These are phyloP conservation scores for Boletus reticuloceps DNA, from an alignment of 768 basidiomycete genomes.

Conservation along the genomic window DNA sequence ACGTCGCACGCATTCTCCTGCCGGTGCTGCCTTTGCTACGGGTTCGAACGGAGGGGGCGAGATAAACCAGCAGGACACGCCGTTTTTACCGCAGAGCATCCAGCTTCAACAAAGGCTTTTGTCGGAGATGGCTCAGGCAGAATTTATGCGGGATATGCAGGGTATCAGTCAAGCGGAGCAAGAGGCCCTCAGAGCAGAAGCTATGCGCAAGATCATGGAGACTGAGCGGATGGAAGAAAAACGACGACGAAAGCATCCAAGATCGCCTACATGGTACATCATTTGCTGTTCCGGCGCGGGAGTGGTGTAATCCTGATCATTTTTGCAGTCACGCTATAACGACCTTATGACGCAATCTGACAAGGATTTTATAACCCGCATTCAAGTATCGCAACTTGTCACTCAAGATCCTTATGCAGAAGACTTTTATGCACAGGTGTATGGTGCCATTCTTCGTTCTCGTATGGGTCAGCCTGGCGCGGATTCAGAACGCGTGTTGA, in stretches of 20 bases:
- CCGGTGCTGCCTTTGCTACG: constrained; percentile 32
- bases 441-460: constrained; percentile 79
- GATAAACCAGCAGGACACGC: constrained; percentile 51
- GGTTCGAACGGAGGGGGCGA: constrained; percentile 25
- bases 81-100: constrained; percentile 57
- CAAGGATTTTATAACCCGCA: constrained; percentile 99
- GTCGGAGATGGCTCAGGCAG: constrained; percentile 72
- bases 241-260: constrained; percentile 75
- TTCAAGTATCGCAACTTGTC: constrained; percentile 97
- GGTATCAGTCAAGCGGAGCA: constrained; percentile 59
- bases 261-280: constrained; percentile 81
- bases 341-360: constrained; percentile 97
- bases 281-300: background rate
- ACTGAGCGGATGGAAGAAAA: constrained; percentile 88
- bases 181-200: constrained; percentile 71
- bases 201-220: constrained; percentile 87
- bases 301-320: background rate
- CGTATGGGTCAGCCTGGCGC: constrained; percentile 64
- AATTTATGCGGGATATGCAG: constrained; percentile 64
- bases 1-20: constrained; percentile 51
- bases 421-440: constrained; percentile 98
- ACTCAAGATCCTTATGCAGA: constrained; percentile 97
- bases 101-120: constrained; percentile 75
- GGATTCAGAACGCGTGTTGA: constrained; percentile 73
- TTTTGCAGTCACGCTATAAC: constrained; percentile 77